Evolutionary conservation across 352 stramenopile genomes (phyloP).

Genomic region (Halophytophthora polymorphica): DNA sequence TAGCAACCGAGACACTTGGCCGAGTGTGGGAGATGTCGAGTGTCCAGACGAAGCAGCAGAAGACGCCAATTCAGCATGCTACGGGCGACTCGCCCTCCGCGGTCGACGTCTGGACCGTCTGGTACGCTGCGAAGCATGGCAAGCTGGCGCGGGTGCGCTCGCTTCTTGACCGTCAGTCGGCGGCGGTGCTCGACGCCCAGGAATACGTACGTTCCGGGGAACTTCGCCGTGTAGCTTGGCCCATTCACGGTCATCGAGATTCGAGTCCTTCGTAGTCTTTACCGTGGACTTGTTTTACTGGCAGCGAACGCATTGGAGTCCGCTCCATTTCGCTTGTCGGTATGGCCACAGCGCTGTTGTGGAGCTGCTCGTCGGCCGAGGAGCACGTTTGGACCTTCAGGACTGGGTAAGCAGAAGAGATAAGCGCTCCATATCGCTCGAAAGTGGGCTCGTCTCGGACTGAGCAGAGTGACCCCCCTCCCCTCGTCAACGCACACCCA

Average conservation of each 20-base stretch:
- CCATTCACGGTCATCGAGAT: neutral
- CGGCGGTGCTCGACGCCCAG: constrained; percentile 43
- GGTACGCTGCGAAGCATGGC: constrained; percentile 64
- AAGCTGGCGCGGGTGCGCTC: constrained; percentile 49
- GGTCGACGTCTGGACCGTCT: constrained; percentile 63
- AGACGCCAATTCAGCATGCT: constrained; percentile 25
- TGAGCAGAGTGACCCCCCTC: too few species aligned
- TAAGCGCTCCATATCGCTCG: neutral
- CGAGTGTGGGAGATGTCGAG: constrained; percentile 5
- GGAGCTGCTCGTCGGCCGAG: constrained; percentile 42
- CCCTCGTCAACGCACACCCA: neutral
- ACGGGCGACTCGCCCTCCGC: constrained; percentile 9
- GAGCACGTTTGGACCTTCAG: constrained; percentile 38
- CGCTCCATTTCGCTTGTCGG: constrained; percentile 59
- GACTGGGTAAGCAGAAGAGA: constrained; percentile 33
- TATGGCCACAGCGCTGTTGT: constrained; percentile 49
- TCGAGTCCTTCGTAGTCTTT: too few species aligned
- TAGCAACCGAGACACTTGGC: neutral
- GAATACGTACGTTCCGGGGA: constrained; percentile 35
- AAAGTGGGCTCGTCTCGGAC: too few species aligned
- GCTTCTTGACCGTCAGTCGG: constrained; percentile 39
- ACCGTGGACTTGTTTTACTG: constrained; percentile 2
- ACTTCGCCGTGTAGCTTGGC: neutral
- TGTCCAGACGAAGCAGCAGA: constrained; percentile 13
- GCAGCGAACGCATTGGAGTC: constrained; percentile 54